A percentile compares a stretch with the other conserved stretches of the same genome.
Evolutionary conservation across 352 stramenopile genomes (phyloP).

Genomic region (Albugo candida): DNA sequence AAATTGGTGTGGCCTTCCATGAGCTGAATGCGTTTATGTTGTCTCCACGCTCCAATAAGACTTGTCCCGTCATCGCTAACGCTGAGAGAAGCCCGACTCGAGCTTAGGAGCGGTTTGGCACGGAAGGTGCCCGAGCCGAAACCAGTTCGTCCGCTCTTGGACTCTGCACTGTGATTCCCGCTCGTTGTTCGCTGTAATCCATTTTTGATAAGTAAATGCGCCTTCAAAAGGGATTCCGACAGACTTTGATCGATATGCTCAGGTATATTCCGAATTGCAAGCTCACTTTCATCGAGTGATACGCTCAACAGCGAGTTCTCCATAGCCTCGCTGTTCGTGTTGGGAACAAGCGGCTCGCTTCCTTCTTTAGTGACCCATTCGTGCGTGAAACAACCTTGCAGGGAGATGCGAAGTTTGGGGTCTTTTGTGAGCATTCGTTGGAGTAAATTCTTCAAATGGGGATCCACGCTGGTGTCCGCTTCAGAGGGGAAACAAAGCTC

Average conservation of each 20-base stretch:
- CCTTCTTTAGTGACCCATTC: constrained; percentile 88
- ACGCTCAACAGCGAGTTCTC: constrained; percentile 49
- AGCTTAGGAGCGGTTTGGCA: constrained; percentile 1
- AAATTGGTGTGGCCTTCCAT: constrained; percentile 79
- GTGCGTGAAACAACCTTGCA: constrained; percentile 76
- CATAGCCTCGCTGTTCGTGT: constrained; percentile 12
- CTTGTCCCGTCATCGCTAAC: constrained; percentile 39
- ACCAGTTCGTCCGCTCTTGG: constrained; percentile 3
- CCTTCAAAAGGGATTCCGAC: constrained; percentile 46
- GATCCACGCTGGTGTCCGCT: constrained; percentile 46
- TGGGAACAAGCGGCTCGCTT: constrained; percentile 39
- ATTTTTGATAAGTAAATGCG: constrained; percentile 58
- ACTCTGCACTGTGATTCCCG: constrained; percentile 1
- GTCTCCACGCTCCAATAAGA: constrained; percentile 66
- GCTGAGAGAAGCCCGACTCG: background rate
- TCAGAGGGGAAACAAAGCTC: constrained; percentile 75
- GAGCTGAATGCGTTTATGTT: constrained; percentile 72
- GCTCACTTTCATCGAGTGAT: constrained; percentile 64
- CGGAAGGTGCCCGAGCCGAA: constrained; percentile 3
- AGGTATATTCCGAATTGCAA: constrained; percentile 73
- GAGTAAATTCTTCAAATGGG: constrained; percentile 80
- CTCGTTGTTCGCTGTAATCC: constrained; percentile 21
- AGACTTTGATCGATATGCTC: constrained; percentile 67
- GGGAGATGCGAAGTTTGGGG: constrained; percentile 47
- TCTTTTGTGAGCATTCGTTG: constrained; percentile 84